phyloP scores from a whole-genome alignment of 106 monocot species.

The Allium cepa region DNA sequence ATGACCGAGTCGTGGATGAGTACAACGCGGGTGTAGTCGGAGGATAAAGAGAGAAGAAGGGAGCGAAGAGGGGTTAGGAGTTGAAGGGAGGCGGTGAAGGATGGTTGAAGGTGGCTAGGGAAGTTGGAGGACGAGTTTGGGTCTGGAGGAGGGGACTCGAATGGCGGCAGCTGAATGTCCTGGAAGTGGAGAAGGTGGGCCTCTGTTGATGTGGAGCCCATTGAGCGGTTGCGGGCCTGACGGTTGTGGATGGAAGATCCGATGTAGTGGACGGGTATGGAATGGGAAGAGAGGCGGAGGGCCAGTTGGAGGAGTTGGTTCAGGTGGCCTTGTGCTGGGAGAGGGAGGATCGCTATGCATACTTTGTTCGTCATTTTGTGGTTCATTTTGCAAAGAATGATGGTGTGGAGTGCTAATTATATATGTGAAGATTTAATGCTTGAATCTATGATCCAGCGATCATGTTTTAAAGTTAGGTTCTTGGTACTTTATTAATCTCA shows the following conservation, averaged over 20 bases:
- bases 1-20: constrained; percentile 69
- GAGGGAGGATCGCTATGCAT: constrained; percentile 41
- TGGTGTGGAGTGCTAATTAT: too few species aligned
- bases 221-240: constrained; percentile 34
- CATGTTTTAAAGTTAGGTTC: too few species aligned
- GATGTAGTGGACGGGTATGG: constrained; percentile 49
- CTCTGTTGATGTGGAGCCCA: constrained; percentile 20
- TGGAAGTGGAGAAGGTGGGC: constrained; percentile 26
- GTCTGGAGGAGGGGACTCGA: background rate
- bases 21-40: constrained; percentile 33
- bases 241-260: constrained; percentile 53
- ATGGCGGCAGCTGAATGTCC: constrained; percentile 29
- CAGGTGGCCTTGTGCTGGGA: constrained; percentile 71
- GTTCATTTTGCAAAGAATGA: too few species aligned
- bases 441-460: too few species aligned
- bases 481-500: too few species aligned
- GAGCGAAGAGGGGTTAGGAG: constrained; percentile 26
- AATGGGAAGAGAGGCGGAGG: constrained; percentile 21
- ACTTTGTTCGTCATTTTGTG: background rate
- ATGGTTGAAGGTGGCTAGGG: constrained; percentile 21
- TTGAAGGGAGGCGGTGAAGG: constrained; percentile 11
- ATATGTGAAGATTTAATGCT: too few species aligned
- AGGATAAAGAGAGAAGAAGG: constrained; percentile 26
- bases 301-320: constrained; percentile 69
- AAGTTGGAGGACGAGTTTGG: constrained; percentile 36